Evolutionary conservation across 176 grass and related monocot species (phyloP), one percentile per base, ranked within the genome.

Genomic region (Stipa capillata): DNA sequence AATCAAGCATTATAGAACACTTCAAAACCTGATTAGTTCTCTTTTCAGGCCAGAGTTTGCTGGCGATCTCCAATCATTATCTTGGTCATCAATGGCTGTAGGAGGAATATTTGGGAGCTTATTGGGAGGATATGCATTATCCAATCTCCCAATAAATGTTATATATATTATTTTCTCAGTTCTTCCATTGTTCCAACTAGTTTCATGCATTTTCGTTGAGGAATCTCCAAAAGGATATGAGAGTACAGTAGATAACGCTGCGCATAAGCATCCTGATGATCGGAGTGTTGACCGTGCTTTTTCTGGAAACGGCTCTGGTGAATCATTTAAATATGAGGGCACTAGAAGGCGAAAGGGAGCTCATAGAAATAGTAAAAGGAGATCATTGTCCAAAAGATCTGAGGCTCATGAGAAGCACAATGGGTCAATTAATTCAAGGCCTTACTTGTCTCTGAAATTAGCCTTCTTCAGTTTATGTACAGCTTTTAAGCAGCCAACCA

Each of bases 51-150:
- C 88, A 81, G 88, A 83, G 61, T 91, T 91, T 86, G 83, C 86
- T 82, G 92, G 92, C 66, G 92, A 94, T 84, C 88, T 94, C 12
- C 92, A 94, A 54, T 94, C 88, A 57, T 65, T 94, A 61, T 94
- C 92, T 35, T 94, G 92, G 92, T 91, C 80, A 56, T 84, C 88
- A 16, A 94, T 94, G 92, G 88, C 92, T 45, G 49, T 91, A 33
- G 92, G 92, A 69, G 92, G 92, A 6, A 89, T 94, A 81, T 89
- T 85, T 58, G 92, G 92, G 43, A 91, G 80, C 72, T 84, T 94
- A 74, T 78, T 89, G 67, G 92, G 92, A 70, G 92, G 92, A 83
- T 91, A 91, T 77, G 84, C 92, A 72, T 73, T 94, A 59, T 84
- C 92, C 14, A 90, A 94, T 86, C 75, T 94, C 32, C 69, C 58